Base-by-base conservation (phyloP, 768 basidiomycete species). In the Termitomyces sp. region DNA sequence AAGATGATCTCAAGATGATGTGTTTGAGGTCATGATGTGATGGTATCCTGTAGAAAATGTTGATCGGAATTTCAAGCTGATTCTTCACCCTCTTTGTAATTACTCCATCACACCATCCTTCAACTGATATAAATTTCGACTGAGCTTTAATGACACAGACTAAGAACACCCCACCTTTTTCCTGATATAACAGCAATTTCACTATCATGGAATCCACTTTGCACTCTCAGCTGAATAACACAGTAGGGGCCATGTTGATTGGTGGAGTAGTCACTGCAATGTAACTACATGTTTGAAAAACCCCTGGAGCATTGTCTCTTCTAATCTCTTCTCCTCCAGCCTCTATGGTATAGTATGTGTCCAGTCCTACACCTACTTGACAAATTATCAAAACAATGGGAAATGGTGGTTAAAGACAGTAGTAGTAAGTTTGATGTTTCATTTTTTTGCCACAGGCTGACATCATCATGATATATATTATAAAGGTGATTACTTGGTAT, bases 401-500 rank as follows among this genome's bases (percentile, higher is more conserved):
- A 53, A 32, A 18, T 54, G 37, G 58, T 54, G 37, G 58, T 48
- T 59, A 5, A 48, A 29, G 27, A 14, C 37, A 43, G 29, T 48
- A 4, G 58, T 59, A 32, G 32, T 10, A 32, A 32, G 10, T 10
- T 10, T 8, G 8, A n/a, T 9, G 58, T 50, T 13, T 14, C n/a
- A 14, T 2, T 26, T 1, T 39, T 26, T n/a, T 32, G 12, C 0
- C 2, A 22, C 12, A n/a, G n/a, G n/a, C 32, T 32, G 6, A 32
- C 32, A 29, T 29, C 32, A 32, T 10, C 10, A 2, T 32, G 32
- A 48, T 3, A 8, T 16, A 14, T 8, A 10, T 39, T 3, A 14
- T n/a, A 59, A 53, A 29, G 49, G 14, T 7, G 24, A 5, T 26
- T 55, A 9, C 53, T 59, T 59, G 58, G 58, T 59, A 41, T 31